These are phyloP conservation scores for Arthrobotrys iridis DNA, from an alignment of 2,329 filamentous ascomycete species.

Conservation along the genomic window DNA sequence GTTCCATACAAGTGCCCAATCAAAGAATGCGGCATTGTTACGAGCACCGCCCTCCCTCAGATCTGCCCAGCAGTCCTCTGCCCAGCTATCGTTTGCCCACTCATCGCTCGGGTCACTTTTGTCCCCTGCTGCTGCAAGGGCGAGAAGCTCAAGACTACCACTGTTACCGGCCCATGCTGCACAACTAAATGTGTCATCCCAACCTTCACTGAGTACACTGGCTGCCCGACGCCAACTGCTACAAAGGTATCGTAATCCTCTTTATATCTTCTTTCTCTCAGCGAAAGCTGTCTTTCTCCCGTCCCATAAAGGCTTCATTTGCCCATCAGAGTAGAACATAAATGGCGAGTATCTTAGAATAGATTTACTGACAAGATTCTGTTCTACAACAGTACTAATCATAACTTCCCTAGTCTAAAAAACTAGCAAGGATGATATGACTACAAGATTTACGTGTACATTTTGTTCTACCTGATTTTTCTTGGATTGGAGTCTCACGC, in stretches of 20 bases:
- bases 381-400: conserved; percentile 1
- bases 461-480: background rate
- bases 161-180: conserved; percentile 38
- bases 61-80: conserved; percentile 34
- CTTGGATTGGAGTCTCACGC: background rate
- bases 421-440: conserved; percentile 6
- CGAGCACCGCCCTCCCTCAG: conserved; percentile 8
- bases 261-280: too few relatives aligned
- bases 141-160: conserved; percentile 9
- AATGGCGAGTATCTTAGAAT: background rate
- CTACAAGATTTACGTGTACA: background rate
- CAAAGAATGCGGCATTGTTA: conserved; percentile 16
- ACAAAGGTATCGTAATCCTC: conserved; percentile 21
- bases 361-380: background rate
- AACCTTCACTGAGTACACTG: conserved; percentile 29
- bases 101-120: conserved; percentile 26
- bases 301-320: too few relatives aligned
- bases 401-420: background rate
- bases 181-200: conserved; percentile 37
- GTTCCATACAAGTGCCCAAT: conserved; percentile 11
- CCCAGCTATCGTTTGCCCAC: conserved; percentile 17
- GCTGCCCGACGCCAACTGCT: conserved; percentile 26
- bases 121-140: conserved; percentile 42
- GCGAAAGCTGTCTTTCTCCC: too few relatives aligned
- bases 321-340: too few relatives aligned